Conservation (phyloP, 176 grass and related monocot species). For the Ananas comosus region DNA sequence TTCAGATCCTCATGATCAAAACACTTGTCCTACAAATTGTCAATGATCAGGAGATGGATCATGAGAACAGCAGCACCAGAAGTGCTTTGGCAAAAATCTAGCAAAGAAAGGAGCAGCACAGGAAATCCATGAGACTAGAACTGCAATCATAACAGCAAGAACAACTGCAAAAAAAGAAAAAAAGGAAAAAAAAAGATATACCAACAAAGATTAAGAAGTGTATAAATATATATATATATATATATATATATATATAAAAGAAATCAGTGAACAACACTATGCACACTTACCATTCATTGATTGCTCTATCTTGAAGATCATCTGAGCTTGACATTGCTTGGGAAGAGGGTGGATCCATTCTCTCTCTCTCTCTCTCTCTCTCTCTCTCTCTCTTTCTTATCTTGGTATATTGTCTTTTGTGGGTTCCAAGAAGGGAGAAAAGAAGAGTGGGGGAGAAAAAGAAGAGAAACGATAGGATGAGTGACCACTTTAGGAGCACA, state of each 20-base stretch:
- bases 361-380: not conserved
- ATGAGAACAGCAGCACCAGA: not conserved
- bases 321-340: constrained; percentile 12
- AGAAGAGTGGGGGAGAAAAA: not conserved
- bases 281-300: constrained; percentile 10
- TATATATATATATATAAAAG: not conserved
- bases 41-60: not conserved
- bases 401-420: not conserved
- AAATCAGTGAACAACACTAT: not conserved
- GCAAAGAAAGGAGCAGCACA: constrained; percentile 7
- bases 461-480: not conserved
- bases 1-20: too few relatives aligned
- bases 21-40: too few relatives aligned
- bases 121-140: not conserved
- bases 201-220: not conserved
- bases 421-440: not conserved
- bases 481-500: not conserved
- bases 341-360: constrained; percentile 16
- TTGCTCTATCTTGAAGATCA: not conserved
- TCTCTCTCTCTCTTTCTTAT: not conserved
- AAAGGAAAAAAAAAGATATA: not conserved
- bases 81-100: not conserved
- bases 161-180: not conserved
- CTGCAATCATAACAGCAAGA: constrained; percentile 7
- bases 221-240: not conserved